phyloP scores from a whole-genome alignment of 768 basidiomycete species.

The Podaxis sp. region DNA sequence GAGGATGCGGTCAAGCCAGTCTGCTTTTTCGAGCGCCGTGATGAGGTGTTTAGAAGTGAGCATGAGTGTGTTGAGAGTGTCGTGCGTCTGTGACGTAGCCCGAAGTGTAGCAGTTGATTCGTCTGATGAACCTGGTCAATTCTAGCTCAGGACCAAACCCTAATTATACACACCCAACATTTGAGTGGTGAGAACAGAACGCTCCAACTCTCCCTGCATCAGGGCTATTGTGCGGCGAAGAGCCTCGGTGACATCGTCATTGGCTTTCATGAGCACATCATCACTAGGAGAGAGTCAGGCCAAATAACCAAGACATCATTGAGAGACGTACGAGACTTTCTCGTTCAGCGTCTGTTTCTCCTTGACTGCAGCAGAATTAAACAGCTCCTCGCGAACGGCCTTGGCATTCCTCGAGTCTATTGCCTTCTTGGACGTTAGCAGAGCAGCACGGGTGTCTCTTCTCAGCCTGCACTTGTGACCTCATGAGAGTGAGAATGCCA shows the following conservation, averaged over 20 bases:
- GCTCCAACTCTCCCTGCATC: constrained; percentile 92
- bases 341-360: constrained; percentile 48
- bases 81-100: constrained; percentile 73
- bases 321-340: constrained; percentile 53
- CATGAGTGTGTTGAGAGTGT: constrained; percentile 66
- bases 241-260: constrained; percentile 82
- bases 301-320: background rate
- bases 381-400: constrained; percentile 67
- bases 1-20: constrained; percentile 88
- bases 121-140: background rate
- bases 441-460: constrained; percentile 60
- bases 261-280: constrained; percentile 86
- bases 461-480: constrained; percentile 39
- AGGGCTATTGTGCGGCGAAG: constrained; percentile 77
- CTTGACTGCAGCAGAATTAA: constrained; percentile 45
- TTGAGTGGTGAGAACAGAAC: constrained; percentile 80
- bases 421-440: constrained; percentile 67
- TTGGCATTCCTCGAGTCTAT: constrained; percentile 54
- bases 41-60: constrained; percentile 81
- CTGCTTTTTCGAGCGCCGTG: constrained; percentile 82
- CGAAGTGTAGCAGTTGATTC: constrained; percentile 70
- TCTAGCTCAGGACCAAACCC: background rate
- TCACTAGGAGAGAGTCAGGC: constrained; percentile 41
- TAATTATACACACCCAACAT: constrained; percentile 56
- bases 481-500: background rate